These are phyloP conservation scores for Pyrus betulifolia DNA, from an alignment of 306 rosid species.

Conservation along the genomic window DNA sequence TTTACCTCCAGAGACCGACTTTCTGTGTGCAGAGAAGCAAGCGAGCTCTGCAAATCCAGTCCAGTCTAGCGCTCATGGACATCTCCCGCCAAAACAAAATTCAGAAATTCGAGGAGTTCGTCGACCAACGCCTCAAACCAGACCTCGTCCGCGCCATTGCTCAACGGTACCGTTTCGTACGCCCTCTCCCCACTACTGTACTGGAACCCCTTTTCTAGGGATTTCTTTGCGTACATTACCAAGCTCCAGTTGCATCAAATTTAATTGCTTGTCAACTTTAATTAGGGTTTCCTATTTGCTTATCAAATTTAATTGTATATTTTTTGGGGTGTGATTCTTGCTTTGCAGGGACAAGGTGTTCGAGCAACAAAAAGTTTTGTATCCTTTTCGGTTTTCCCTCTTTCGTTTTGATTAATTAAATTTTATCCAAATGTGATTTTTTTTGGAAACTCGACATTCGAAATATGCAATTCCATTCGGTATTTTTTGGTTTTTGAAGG, in stretches of 20 bases:
- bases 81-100: slow-evolving; percentile 41
- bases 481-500: not conserved
- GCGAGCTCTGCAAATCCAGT: not conserved
- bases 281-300: not conserved
- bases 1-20: not conserved
- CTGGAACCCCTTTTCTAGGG: not conserved
- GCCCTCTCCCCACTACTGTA: not conserved
- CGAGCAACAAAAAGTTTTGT: slow-evolving; percentile 83
- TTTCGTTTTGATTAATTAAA: not conserved
- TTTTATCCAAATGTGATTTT: not conserved
- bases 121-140: slow-evolving; percentile 79
- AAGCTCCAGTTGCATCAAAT: not conserved
- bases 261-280: not conserved
- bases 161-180: slow-evolving; percentile 45
- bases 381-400: slow-evolving; percentile 43
- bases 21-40: not conserved
- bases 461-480: not conserved
- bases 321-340: not conserved
- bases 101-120: slow-evolving; percentile 65
- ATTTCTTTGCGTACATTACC: not conserved
- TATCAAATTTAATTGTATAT: not conserved
- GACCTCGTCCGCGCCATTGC: slow-evolving; percentile 66
- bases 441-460: not conserved
- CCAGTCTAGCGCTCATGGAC: slow-evolving; percentile 26
- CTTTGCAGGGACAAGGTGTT: slow-evolving; percentile 84